phyloP scores from a whole-genome alignment of 768 basidiomycete genomes.

The Boletus tylopilopsis region DNA sequence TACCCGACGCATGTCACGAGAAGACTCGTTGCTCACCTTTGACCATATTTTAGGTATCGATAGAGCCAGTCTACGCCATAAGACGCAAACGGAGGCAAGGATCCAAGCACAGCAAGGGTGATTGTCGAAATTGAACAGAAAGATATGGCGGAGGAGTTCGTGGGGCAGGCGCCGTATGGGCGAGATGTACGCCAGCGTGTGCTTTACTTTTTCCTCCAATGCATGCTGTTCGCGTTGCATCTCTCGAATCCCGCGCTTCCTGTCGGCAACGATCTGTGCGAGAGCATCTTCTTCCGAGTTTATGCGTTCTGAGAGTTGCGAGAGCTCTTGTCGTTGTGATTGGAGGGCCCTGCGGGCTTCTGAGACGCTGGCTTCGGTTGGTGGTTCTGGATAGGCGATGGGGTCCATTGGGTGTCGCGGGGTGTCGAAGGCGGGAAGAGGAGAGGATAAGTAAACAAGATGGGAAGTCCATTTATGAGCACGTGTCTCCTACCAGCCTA shows the following conservation, averaged over 20 bases:
- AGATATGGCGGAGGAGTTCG: constrained; percentile 73
- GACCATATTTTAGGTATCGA: constrained; percentile 73
- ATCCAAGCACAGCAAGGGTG: constrained; percentile 77
- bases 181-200: constrained; percentile 62
- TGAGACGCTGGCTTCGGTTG: constrained; percentile 50
- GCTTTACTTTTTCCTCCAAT: constrained; percentile 46
- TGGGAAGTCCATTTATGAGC: constrained; percentile 21
- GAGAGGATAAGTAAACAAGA: constrained; percentile 12
- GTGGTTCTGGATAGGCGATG: constrained; percentile 48
- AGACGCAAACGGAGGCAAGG: constrained; percentile 60
- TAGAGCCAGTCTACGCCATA: constrained; percentile 64
- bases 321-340: constrained; percentile 23
- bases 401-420: constrained; percentile 27
- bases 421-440: constrained; percentile 10
- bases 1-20: not conserved
- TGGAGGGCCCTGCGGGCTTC: constrained; percentile 49
- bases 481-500: constrained; percentile 18
- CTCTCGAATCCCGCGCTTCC: constrained; percentile 49
- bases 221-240: constrained; percentile 46
- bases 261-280: constrained; percentile 54
- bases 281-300: constrained; percentile 51
- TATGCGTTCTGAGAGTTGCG: constrained; percentile 44
- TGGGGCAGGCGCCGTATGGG: constrained; percentile 68
- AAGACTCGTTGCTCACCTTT: constrained; percentile 48
- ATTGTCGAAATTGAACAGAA: constrained; percentile 63